phyloP scores from a whole-genome alignment of 306 rosid genomes.

The Citrullus amarus region DNA sequence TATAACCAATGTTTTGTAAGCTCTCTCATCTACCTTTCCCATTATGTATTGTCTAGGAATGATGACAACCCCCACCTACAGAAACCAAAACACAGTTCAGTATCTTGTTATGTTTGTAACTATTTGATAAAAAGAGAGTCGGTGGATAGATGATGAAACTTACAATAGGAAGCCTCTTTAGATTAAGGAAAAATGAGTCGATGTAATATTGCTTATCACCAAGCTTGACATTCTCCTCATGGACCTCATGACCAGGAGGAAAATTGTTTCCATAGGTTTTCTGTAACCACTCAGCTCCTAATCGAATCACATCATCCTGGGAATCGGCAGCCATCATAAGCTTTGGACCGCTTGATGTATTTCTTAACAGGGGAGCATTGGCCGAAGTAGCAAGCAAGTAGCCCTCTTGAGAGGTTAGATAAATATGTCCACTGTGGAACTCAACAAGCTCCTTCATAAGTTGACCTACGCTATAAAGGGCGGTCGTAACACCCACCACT shows the following conservation, averaged over 20 bases:
- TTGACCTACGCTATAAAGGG: constrained; percentile 89
- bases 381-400: constrained; percentile 88
- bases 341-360: constrained; percentile 46
- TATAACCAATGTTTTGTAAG: constrained; percentile 84
- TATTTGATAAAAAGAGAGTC: not conserved
- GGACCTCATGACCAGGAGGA: constrained; percentile 69
- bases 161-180: constrained; percentile 97
- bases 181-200: constrained; percentile 78
- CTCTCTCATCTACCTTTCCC: constrained; percentile 97
- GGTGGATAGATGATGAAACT: constrained; percentile 12
- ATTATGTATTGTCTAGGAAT: constrained; percentile 88
- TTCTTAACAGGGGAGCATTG: constrained; percentile 54
- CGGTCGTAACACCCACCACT: constrained; percentile 93
- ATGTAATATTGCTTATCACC: constrained; percentile 66
- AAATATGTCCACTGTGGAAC: constrained; percentile 82
- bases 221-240: constrained; percentile 69
- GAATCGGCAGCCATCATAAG: constrained; percentile 84
- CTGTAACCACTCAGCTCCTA: constrained; percentile 70
- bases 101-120: not conserved
- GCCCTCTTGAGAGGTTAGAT: constrained; percentile 84
- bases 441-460: constrained; percentile 92
- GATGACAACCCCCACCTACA: constrained; percentile 94
- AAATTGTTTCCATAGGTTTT: constrained; percentile 54
- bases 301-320: constrained; percentile 41
- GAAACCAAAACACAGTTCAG: constrained; percentile 14